phyloP scores from a whole-genome alignment of 2,329 filamentous ascomycete species.

The Ceratocystis alfenasii region DNA sequence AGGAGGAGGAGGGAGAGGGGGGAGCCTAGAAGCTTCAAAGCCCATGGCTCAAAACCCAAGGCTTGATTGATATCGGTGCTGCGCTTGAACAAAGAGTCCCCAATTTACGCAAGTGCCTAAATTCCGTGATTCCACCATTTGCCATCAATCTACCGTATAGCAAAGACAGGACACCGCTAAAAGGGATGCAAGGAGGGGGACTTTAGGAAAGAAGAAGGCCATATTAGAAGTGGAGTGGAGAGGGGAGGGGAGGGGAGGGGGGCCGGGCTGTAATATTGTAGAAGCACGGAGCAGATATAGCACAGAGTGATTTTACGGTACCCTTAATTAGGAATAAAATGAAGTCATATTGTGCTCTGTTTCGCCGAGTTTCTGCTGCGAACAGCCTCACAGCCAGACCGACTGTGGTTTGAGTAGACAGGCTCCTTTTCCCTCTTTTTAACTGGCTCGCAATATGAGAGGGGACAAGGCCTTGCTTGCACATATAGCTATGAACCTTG shows the following conservation, averaged over 20 bases:
- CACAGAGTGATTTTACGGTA: not conserved
- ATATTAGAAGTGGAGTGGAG: not conserved
- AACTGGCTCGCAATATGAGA: not conserved
- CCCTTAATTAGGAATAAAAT: conserved; percentile 4
- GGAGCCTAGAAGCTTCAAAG: not conserved
- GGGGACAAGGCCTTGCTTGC: not conserved
- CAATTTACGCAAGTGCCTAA: not conserved
- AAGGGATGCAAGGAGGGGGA: not conserved
- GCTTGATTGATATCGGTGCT: not conserved
- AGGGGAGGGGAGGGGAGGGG: not conserved
- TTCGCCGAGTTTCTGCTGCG: not conserved
- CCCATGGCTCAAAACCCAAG: not conserved
- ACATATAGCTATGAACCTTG: not conserved
- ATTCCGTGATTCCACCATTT: not conserved
- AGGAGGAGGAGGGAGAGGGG: too few relatives aligned
- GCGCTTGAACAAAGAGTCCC: not conserved
- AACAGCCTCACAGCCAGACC: conserved; percentile 1
- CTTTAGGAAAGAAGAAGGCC: not conserved
- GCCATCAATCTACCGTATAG: not conserved
- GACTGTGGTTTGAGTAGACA: not conserved
- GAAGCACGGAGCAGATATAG: conserved; percentile 7
- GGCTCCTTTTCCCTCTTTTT: not conserved
- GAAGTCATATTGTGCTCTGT: conserved; percentile 1
- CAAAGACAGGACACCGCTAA: not conserved
- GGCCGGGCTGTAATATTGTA: not conserved